A percentile compares a stretch with the other conserved stretches of the same genome.
Conservation (phyloP, 345 rosid genomes). For the Eucalyptus pauciflora region DNA sequence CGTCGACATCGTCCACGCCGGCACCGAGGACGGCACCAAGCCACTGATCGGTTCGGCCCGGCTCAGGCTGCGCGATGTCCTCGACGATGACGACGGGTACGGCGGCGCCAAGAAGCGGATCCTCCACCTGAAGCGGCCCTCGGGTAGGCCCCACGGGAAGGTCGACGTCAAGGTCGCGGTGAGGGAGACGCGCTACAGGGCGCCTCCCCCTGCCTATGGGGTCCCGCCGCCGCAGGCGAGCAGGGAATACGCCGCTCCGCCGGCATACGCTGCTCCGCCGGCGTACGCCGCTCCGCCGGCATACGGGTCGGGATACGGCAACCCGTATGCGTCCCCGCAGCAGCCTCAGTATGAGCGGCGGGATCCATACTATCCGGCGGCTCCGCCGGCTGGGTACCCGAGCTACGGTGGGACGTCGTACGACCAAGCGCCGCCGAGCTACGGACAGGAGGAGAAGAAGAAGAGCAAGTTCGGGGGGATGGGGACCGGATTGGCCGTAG, state of each 20-base stretch:
- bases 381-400: neutral
- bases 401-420: neutral
- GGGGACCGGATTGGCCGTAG: slow-evolving; percentile 84
- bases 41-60: slow-evolving; percentile 67
- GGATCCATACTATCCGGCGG: neutral
- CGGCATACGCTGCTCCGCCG: neutral
- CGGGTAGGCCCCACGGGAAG: slow-evolving; percentile 87
- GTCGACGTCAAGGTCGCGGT: slow-evolving; percentile 43
- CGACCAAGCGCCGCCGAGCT: slow-evolving; percentile 10
- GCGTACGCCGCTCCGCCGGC: neutral
- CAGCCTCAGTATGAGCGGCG: slow-evolving; percentile 1
- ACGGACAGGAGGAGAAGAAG: slow-evolving; percentile 16
- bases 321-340: slow-evolving; percentile 17
- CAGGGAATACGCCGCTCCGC: neutral
- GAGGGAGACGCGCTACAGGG: slow-evolving; percentile 11
- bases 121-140: slow-evolving; percentile 71
- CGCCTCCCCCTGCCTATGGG: slow-evolving; percentile 12
- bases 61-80: slow-evolving; percentile 49
- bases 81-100: slow-evolving; percentile 35
- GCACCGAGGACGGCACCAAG: slow-evolving; percentile 52
- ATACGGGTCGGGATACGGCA: neutral
- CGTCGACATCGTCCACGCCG: slow-evolving; percentile 69
- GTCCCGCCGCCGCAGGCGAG: neutral
- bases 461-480: slow-evolving; percentile 64
- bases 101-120: slow-evolving; percentile 13